A percentile compares a stretch with the other conserved stretches of the same genome.
Evolutionary conservation across 305 asterid species (phyloP).

Genomic region (Rubia tinctorum): DNA sequence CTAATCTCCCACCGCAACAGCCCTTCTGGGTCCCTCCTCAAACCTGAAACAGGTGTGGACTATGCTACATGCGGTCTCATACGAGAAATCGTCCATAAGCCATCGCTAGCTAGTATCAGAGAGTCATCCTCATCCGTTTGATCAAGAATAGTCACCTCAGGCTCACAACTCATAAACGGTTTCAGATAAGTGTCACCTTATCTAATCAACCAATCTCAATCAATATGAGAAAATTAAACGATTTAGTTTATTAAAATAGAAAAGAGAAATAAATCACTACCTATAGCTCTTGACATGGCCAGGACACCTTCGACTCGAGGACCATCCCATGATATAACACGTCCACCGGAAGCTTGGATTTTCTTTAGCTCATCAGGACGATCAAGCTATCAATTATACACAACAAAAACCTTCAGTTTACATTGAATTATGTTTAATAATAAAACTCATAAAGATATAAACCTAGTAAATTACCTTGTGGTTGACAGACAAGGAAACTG

Average conservation of each 20-base stretch:
- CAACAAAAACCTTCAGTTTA: neutral
- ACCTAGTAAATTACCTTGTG: conserved; percentile 42
- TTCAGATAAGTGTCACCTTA: conserved; percentile 46
- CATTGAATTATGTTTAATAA: neutral
- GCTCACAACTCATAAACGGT: conserved; percentile 45
- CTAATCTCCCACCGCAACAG: neutral
- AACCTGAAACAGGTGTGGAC: conserved; percentile 38
- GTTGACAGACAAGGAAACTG: conserved; percentile 63
- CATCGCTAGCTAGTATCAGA: conserved; percentile 61
- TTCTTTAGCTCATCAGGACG: conserved; percentile 59
- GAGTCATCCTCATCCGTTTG: conserved; percentile 47
- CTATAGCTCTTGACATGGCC: conserved; percentile 68
- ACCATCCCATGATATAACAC: conserved; percentile 54
- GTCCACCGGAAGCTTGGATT: conserved; percentile 67
- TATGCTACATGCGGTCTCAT: conserved; percentile 51
- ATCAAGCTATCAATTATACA: conserved; percentile 41
- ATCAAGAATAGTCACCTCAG: conserved; percentile 46
- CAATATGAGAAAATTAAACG: neutral
- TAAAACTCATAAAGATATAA: too few relatives aligned
- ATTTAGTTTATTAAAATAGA: neutral
- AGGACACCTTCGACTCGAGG: conserved; percentile 63
- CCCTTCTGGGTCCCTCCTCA: conserved; percentile 18
- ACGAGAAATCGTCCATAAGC: conserved; percentile 59
- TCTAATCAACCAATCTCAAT: neutral
- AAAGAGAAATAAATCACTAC: conserved; percentile 21